Base-by-base conservation (phyloP, 306 rosid genomes). In the Corylus americana region DNA sequence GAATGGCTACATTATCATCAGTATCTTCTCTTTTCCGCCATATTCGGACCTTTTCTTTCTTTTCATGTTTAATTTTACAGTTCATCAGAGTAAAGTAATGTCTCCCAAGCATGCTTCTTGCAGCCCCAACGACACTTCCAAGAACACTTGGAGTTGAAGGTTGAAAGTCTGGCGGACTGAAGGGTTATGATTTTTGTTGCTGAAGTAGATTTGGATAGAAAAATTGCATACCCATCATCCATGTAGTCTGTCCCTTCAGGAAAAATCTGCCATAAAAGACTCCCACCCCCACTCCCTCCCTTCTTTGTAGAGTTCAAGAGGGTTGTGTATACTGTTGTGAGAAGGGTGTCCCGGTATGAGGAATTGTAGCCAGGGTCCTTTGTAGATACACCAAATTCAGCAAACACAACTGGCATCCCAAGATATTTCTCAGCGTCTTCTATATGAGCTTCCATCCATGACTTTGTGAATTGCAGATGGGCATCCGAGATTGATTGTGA, bases 371-470 rank as follows among this genome's bases (percentile, higher is more conserved):
- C 97, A 10, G 94, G 85, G 81, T 88, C 96, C 74, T 87, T 89
- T 54, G 97, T 16, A 48, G 99, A 95, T 17, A 93, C 92, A 61
- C 99, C 99, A 27, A 93, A 95, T 83, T 95, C 99, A 7, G 87
- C 84, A 74, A 93, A 93, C 77, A 93, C 42, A 57, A 95, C 93
- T 0, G 97, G 99, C 99, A 95, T 95, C 49, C 89, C 90, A 1
- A 93, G 98, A 81, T 87, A 74, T 78, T 83, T 88, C 61, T 95
- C 99, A 22, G 98, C 97, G 77, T 95, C 99, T 55, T 95, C 93
- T 69, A 95, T 90, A 88, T 95, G 99, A 25, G 94, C 92, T 84
- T 95, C 91, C 90, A 91, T 93, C 98, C 99, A 95, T 74, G 96
- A 86, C 78, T 87, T 88, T 54, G 94, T 89, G 77, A 95, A 95